phyloP scores from a whole-genome alignment of 2,329 filamentous ascomycete species.

The Raffaelea deltoideospora region DNA sequence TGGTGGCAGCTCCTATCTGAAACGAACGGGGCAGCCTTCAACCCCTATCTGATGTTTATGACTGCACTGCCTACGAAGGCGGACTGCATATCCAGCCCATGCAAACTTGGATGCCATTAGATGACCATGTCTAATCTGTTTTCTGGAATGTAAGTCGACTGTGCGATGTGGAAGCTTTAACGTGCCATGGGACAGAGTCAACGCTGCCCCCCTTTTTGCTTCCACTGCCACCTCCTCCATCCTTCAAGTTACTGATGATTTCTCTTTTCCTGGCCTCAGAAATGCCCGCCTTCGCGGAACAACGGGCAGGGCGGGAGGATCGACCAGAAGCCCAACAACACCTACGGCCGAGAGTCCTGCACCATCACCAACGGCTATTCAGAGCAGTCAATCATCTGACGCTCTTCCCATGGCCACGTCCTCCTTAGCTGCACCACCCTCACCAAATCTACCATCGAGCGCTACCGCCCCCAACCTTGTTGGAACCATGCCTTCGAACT shows the following conservation, averaged over 20 bases:
- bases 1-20: too few species aligned
- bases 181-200: too few species aligned
- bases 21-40: too few species aligned
- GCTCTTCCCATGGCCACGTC: background rate
- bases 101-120: too few species aligned
- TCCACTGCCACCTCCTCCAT: background rate
- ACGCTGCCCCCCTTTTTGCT: background rate
- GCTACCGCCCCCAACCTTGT: background rate
- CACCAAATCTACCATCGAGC: background rate
- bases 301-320: background rate
- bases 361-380: background rate
- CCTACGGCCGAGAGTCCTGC: background rate
- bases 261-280: background rate
- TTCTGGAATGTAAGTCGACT: conserved; percentile 12
- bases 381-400: background rate
- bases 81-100: too few species aligned
- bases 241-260: background rate
- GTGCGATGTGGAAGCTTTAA: too few species aligned
- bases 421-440: conserved; percentile 17
- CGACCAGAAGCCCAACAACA: background rate
- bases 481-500: background rate
- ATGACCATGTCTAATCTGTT: too few species aligned
- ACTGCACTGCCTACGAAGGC: too few species aligned
- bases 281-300: conserved; percentile 5
- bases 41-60: too few species aligned